Evolutionary conservation across 768 basidiomycete genomes (phyloP), one percentile per base, ranked within the genome.

Genomic region (Boletus pseudopeckii): DNA sequence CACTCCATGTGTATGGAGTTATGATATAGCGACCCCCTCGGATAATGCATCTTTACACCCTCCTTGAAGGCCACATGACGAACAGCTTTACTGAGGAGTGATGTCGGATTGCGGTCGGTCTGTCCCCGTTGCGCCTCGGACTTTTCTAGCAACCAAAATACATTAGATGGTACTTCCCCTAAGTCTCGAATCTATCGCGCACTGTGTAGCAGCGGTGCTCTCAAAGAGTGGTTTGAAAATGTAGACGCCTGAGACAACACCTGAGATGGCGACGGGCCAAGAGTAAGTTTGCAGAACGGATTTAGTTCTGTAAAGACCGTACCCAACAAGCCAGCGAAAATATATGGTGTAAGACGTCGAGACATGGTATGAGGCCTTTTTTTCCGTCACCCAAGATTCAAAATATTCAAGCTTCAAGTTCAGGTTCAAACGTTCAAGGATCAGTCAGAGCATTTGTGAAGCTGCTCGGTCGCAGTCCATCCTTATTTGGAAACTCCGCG

Each of bases 271-370:
- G 42, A 20, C 14, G 24, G 10, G 36, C 34, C 10, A 39, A 26
- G 22, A n/a, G 45, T 54, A 10, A 64, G 53, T 43, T 37, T 30
- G 22, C 10, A n/a, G 43, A 34, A 45, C 7, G 6, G 17, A 32
- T 14, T 45, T 8, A 32, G 13, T 46, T 45, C 30, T 4, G 5
- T 20, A 52, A 47, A 49, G 18, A 17, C 42, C 57, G 50, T 62
- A 86, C 86, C 87, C 64, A 84, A 75, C 41, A 75, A 58, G 34
- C 77, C 75, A 50, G 86, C 86, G 38, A 87, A 67, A 33, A 84
- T 42, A 56, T 77, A 78, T 32, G 85, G 83, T 22, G 75, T 58
- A 33, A 74, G 66, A 53, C 79, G 76, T 54, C 75, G 77, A 63
- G 70, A 61, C 66, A 69, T 64, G 24, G 30, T 45, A 26, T 17